Base-by-base conservation (phyloP, 371 early-diverging fungal species). In the Circinella umbellata region DNA sequence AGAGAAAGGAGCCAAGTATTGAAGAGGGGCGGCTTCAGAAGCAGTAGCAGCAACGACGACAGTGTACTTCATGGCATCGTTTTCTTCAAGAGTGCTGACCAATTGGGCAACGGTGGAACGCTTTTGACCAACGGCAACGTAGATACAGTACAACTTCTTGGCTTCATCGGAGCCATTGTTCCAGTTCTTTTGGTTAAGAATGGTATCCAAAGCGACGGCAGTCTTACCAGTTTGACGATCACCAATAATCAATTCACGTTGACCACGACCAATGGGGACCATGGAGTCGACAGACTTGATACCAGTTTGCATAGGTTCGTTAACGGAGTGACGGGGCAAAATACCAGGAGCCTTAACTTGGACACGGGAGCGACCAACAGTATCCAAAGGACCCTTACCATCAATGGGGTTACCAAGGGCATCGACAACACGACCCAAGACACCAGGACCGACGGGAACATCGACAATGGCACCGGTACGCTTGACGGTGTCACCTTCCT, bases 151-250 rank as follows among this genome's bases (percentile, higher is more conserved):
- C 72, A 97, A 66, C 76, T 76, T 76, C 76, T 76, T 76, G 70
- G 76, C 38, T 18, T 76, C 76, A 60, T 76, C 76, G 67, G 60
- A 39, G 47, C 89, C 96, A 94, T 76, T 74, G 89, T 96, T 96
- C 96, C 96, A 96, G 84, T 90, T 89, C 93, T 95, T 96, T 86
- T 97, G 96, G 93, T 97, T 97, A 71, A 97, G 84, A 76, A 97
- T 97, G 86, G 96, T 93, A 83, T 96, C 97, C 72, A 97, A 87
- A 49, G 96, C 96, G 77, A 97, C 96, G 72, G 97, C 91, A 73
- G 97, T 96, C 91, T 97, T 97, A 74, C 97, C 97, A 75, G 96
- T 96, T 84, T 97, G 97, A 90, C 96, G 95, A 88, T 97, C 97
- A 84, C 97, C 97, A 85, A 96, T 96, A 82, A 97, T 97, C 89